A percentile compares a stretch with the other conserved stretches of the same genome.
These are phyloP conservation scores for Acanthamoeba lenticulata DNA, from an alignment of 208 protist genomes.

Conservation along the genomic window DNA sequence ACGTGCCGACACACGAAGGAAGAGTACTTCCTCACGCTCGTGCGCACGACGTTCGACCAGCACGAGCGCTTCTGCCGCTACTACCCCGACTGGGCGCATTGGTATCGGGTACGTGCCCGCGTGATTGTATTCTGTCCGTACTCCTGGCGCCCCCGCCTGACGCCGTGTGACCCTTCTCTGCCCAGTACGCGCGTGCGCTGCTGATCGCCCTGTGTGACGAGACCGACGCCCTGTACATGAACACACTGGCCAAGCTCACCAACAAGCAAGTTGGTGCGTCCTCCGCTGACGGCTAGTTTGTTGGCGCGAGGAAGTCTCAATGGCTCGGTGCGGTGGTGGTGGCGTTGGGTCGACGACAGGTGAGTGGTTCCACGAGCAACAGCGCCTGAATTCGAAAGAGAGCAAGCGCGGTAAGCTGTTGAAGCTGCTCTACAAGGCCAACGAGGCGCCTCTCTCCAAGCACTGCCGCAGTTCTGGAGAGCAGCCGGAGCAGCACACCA, in stretches of 20 bases:
- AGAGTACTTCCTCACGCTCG: not conserved
- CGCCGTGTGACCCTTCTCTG: not conserved
- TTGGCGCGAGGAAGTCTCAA: not conserved
- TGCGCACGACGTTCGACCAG: not conserved
- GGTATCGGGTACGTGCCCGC: not conserved
- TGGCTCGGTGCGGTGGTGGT: too few species aligned
- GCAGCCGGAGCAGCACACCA: not conserved
- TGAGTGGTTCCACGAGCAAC: not conserved
- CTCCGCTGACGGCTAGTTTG: too few species aligned
- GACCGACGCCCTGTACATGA: not conserved
- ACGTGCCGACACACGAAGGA: not conserved
- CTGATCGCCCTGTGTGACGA: not conserved
- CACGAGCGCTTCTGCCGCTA: not conserved
- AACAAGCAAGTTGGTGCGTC: not conserved
- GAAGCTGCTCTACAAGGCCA: not conserved
- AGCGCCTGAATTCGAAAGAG: not conserved
- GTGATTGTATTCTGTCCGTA: not conserved
- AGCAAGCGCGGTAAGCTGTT: not conserved
- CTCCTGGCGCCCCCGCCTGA: not conserved
- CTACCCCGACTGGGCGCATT: not conserved
- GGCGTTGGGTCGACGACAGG: too few species aligned
- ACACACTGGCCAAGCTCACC: not conserved
- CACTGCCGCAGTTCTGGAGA: not conserved
- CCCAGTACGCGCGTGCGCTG: not conserved
- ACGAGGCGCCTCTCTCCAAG: not conserved